phyloP scores from a whole-genome alignment of 129 eudicot genomes.

The Arctium lappa region DNA sequence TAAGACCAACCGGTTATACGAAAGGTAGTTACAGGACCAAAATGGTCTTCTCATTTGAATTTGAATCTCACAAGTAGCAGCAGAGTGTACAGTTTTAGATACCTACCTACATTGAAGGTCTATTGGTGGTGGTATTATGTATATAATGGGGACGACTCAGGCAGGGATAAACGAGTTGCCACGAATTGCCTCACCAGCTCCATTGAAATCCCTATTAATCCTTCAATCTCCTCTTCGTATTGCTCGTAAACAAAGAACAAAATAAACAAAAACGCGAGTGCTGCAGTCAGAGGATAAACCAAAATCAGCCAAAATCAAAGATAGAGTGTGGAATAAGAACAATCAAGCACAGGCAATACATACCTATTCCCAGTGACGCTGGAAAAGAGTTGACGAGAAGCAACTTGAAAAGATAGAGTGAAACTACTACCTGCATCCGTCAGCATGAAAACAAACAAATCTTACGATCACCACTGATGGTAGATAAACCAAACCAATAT shows the following conservation, averaged over 20 bases:
- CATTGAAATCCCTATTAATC: constrained; percentile 20
- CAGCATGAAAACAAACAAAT: neutral
- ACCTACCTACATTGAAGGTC: constrained; percentile 8
- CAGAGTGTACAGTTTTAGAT: neutral
- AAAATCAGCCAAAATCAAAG: constrained; percentile 1
- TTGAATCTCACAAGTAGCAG: neutral
- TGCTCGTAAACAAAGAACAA: constrained; percentile 71
- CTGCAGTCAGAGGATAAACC: constrained; percentile 44
- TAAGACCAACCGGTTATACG: no score
- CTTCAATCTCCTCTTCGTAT: constrained; percentile 75
- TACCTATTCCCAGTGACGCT: constrained; percentile 68
- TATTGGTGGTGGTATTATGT: constrained; percentile 1
- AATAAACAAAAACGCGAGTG: constrained; percentile 59
- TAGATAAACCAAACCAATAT: neutral
- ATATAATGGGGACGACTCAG: neutral
- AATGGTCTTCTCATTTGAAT: neutral
- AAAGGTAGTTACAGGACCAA: no score
- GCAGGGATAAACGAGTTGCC: neutral
- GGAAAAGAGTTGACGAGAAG: constrained; percentile 49
- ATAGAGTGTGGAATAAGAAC: neutral
- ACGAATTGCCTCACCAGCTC: constrained; percentile 16
- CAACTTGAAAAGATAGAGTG: constrained; percentile 51
- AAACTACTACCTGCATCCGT: constrained; percentile 48
- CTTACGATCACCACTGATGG: neutral
- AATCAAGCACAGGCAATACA: neutral